These are phyloP conservation scores for Clarkia xantiana DNA, from an alignment of 345 rosid species.

Conservation along the genomic window DNA sequence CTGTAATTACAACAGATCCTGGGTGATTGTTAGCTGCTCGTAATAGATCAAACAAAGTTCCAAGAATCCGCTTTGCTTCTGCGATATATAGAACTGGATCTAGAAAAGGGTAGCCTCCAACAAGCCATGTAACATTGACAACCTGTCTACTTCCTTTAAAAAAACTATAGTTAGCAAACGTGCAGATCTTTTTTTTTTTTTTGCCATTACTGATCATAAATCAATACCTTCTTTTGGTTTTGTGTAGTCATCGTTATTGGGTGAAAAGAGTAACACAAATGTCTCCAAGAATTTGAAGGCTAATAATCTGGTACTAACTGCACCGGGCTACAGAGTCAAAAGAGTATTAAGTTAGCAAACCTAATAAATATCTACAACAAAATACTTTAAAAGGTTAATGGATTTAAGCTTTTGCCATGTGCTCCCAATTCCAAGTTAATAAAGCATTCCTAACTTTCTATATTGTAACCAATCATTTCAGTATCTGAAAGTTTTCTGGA, in stretches of 20 bases:
- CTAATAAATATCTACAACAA: not conserved
- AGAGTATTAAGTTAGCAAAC: conserved; percentile 1
- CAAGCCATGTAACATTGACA: conserved; percentile 67
- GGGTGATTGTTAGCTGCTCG: conserved; percentile 44
- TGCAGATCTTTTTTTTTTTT: not conserved
- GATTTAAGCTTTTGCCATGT: no score
- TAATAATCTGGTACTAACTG: conserved; percentile 52
- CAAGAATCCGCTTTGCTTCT: conserved; percentile 53
- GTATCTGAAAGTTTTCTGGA: no score
- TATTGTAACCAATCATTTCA: no score
- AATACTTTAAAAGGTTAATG: no score
- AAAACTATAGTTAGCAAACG: not conserved
- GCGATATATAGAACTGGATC: conserved; percentile 46
- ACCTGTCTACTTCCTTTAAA: conserved; percentile 34
- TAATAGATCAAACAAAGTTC: conserved; percentile 44
- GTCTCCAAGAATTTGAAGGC: conserved; percentile 89
- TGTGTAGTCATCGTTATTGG: conserved; percentile 51
- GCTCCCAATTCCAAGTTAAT: no score
- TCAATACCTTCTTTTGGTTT: conserved; percentile 50
- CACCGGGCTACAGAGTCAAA: conserved; percentile 54
- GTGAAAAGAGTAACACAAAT: conserved; percentile 56
- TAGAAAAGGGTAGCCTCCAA: conserved; percentile 53
- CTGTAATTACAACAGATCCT: conserved; percentile 48
- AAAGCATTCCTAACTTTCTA: no score
- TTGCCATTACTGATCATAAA: not conserved